phyloP scores from a whole-genome alignment of 176 grass and related monocot species.

The Bromus sterilis region DNA sequence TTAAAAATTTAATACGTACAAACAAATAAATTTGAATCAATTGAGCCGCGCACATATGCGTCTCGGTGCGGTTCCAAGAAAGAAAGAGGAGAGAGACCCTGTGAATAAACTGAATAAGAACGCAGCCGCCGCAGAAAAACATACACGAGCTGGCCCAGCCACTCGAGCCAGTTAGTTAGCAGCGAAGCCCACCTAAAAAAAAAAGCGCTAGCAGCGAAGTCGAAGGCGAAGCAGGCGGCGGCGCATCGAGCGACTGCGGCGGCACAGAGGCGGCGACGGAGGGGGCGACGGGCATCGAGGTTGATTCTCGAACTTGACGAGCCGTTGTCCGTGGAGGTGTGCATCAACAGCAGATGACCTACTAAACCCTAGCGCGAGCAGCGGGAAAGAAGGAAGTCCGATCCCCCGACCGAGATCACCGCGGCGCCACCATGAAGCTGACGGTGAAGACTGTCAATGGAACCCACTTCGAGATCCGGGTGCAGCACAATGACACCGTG shows the following conservation, averaged over 20 bases:
- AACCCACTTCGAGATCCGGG: constrained; percentile 74
- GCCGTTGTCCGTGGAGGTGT: background rate
- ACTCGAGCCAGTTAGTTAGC: too few species aligned
- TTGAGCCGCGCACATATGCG: too few species aligned
- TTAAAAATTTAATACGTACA: too few species aligned
- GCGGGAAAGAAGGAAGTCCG: background rate
- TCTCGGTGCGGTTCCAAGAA: too few species aligned
- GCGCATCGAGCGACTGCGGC: background rate
- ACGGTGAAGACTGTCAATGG: constrained; percentile 92
- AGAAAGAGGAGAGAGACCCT: too few species aligned
- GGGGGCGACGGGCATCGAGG: background rate
- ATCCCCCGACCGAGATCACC: background rate
- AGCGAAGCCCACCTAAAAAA: too few species aligned
- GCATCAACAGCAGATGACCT: background rate
- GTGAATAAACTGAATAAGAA: too few species aligned
- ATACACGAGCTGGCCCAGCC: too few species aligned
- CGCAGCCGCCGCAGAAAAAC: too few species aligned
- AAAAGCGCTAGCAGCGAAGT: too few species aligned
- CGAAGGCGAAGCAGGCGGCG: background rate
- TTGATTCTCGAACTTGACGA: background rate
- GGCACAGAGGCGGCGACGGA: background rate
- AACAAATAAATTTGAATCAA: too few species aligned
- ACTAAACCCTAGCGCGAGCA: constrained; percentile 28
- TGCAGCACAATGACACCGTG: constrained; percentile 73
- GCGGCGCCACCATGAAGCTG: constrained; percentile 55